phyloP scores from a whole-genome alignment of 2,329 filamentous ascomycete genomes.

The Fusarium fracticaudum region DNA sequence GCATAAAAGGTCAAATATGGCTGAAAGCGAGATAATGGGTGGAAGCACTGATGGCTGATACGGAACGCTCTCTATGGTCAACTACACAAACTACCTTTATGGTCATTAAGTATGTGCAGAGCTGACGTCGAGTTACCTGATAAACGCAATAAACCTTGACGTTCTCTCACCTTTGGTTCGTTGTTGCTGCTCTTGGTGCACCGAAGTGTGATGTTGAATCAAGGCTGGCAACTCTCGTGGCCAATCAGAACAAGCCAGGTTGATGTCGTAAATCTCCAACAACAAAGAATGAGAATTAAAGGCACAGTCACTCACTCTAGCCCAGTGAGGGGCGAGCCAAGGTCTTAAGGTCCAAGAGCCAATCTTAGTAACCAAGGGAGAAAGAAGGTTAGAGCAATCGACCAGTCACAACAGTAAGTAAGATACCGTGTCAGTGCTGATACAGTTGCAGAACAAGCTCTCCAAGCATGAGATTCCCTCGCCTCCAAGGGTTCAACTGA shows the following conservation, averaged over 20 bases:
- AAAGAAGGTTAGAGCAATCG: background rate
- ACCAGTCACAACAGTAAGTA: conserved; percentile 39
- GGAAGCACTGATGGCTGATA: background rate
- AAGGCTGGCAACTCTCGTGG: conserved; percentile 13
- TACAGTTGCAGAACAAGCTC: background rate
- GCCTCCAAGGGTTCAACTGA: background rate
- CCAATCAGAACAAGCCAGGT: conserved; percentile 28
- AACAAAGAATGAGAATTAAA: background rate
- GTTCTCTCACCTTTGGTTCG: conserved; percentile 3
- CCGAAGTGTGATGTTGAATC: conserved; percentile 24
- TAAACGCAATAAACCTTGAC: conserved; percentile 24
- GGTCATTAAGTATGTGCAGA: background rate
- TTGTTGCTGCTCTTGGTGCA: conserved; percentile 6
- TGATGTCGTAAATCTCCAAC: conserved; percentile 18
- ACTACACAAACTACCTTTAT: background rate
- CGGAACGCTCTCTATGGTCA: background rate
- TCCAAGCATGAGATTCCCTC: background rate
- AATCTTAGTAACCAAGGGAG: background rate
- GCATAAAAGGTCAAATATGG: background rate
- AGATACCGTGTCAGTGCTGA: conserved; percentile 23
- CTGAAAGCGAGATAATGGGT: background rate
- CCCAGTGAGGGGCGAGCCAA: background rate
- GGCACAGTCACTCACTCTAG: background rate
- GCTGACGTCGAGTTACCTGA: background rate
- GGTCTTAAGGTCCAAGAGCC: background rate